Conservation (phyloP, 129 eudicot genomes). For the Ambrosia artemisiifolia region DNA sequence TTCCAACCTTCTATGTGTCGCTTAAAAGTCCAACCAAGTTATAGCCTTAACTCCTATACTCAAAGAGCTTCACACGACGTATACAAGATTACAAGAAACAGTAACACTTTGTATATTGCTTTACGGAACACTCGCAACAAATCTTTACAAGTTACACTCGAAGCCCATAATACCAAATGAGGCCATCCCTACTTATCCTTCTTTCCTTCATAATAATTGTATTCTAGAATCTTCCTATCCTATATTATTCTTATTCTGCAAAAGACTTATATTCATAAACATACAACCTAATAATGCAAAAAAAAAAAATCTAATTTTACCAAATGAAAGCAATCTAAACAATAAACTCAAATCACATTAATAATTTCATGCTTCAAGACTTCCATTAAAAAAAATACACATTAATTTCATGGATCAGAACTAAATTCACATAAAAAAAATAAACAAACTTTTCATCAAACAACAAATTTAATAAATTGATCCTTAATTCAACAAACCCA, state of each 20-base stretch:
- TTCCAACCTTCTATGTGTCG: neutral
- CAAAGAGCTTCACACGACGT: neutral
- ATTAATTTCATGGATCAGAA: constrained; percentile 15
- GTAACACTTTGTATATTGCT: neutral
- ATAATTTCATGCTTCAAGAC: neutral
- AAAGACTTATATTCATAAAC: neutral
- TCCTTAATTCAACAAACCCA: neutral
- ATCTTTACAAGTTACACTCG: neutral
- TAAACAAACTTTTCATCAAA: neutral
- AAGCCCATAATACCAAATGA: neutral
- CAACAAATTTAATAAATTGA: neutral
- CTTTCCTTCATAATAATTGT: neutral
- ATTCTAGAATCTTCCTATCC: neutral
- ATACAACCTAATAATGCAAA: neutral
- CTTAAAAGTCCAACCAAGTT: neutral
- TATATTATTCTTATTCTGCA: neutral
- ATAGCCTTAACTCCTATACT: neutral
- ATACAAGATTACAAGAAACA: too few relatives aligned
- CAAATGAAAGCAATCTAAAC: neutral
- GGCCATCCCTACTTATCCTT: neutral
- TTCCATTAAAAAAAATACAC: neutral
- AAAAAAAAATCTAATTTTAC: neutral
- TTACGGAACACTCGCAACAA: neutral
- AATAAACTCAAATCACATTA: neutral
- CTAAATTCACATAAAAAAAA: neutral